Percentiles rank a stretch among this genome's conserved stretches.
These are phyloP conservation scores for Penicillium flavigenum DNA, from an alignment of 495 filamentous ascomycete species.

Conservation along the genomic window DNA sequence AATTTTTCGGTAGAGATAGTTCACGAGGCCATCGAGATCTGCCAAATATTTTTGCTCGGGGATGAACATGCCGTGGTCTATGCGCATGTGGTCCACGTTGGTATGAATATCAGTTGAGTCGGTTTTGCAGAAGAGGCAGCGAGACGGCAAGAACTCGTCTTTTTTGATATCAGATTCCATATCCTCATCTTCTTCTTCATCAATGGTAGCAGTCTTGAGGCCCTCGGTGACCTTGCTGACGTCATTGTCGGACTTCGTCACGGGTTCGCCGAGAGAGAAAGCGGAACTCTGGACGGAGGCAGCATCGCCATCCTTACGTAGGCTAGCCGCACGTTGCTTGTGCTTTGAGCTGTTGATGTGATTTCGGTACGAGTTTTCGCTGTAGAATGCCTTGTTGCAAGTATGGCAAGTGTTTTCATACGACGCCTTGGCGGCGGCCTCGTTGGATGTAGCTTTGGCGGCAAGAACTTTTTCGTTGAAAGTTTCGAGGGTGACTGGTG, in stretches of 20 bases:
- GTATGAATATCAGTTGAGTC: slow-evolving; percentile 67
- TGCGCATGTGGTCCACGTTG: slow-evolving; percentile 85
- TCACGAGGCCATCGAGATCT: slow-evolving; percentile 75
- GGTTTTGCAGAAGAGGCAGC: slow-evolving; percentile 90
- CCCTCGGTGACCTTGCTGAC: slow-evolving; percentile 78
- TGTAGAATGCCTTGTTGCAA: slow-evolving; percentile 92
- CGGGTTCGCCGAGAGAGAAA: slow-evolving; percentile 84
- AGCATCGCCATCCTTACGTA: slow-evolving; percentile 51
- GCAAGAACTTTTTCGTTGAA: slow-evolving; percentile 98
- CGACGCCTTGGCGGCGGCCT: slow-evolving; percentile 82
- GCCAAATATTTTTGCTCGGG: slow-evolving; percentile 81
- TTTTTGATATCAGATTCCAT: slow-evolving; percentile 32
- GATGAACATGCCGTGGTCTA: slow-evolving; percentile 93
- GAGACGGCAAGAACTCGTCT: slow-evolving; percentile 50
- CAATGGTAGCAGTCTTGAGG: slow-evolving; percentile 69
- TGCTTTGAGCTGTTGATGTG: slow-evolving; percentile 92
- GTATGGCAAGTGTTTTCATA: slow-evolving; percentile 80
- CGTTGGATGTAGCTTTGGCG: slow-evolving; percentile 77
- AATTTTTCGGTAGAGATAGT: slow-evolving; percentile 74
- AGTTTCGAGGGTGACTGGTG: slow-evolving; percentile 85
- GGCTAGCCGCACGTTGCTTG: slow-evolving; percentile 59
- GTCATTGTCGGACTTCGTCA: slow-evolving; percentile 60
- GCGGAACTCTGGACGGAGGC: slow-evolving; percentile 88
- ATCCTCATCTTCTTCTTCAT: slow-evolving; percentile 51
- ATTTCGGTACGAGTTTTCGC: slow-evolving; percentile 92